Conservation (phyloP, 768 basidiomycete species). For the Bullera alba region DNA sequence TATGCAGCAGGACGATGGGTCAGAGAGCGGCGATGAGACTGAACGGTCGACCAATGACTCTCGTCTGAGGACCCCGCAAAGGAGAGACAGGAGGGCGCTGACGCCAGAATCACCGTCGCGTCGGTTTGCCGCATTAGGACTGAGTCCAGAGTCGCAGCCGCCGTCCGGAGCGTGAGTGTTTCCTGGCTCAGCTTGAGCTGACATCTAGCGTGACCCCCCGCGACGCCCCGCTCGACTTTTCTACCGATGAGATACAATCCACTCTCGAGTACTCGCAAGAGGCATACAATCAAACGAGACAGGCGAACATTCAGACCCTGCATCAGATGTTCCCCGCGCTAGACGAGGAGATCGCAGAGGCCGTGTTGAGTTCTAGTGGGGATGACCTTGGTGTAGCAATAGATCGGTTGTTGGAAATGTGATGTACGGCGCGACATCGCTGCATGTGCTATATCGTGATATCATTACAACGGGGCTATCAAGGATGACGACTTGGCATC, state of each 20-base stretch:
- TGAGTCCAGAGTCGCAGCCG: conserved; percentile 5
- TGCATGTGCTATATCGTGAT: not conserved
- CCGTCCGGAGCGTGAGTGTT: conserved; percentile 13
- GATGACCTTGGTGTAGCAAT: conserved; percentile 86
- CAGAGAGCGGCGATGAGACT: conserved; percentile 51
- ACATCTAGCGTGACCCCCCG: not conserved
- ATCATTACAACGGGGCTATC: conserved; percentile 39
- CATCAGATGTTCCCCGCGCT: conserved; percentile 79
- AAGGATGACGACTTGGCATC: conserved; percentile 42
- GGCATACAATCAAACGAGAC: conserved; percentile 62
- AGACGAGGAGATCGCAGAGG: conserved; percentile 76
- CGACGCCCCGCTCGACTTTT: conserved; percentile 17
- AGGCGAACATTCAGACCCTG: conserved; percentile 57
- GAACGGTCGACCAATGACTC: conserved; percentile 1
- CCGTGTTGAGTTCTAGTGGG: conserved; percentile 80
- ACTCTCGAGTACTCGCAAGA: conserved; percentile 63
- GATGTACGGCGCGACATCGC: conserved; percentile 1
- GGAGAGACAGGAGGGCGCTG: not conserved
- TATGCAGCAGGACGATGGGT: conserved; percentile 70
- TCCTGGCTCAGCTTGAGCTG: too few relatives aligned
- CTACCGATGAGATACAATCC: conserved; percentile 50
- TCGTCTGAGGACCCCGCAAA: conserved; percentile 7
- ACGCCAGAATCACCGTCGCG: conserved; percentile 24
- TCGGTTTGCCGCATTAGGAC: conserved; percentile 10
- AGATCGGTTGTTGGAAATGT: conserved; percentile 50